Percentiles rank a stretch among this genome's conserved stretches.
These are phyloP conservation scores for Sonneratia caseolaris DNA, from an alignment of 345 rosid species.

Conservation along the genomic window DNA sequence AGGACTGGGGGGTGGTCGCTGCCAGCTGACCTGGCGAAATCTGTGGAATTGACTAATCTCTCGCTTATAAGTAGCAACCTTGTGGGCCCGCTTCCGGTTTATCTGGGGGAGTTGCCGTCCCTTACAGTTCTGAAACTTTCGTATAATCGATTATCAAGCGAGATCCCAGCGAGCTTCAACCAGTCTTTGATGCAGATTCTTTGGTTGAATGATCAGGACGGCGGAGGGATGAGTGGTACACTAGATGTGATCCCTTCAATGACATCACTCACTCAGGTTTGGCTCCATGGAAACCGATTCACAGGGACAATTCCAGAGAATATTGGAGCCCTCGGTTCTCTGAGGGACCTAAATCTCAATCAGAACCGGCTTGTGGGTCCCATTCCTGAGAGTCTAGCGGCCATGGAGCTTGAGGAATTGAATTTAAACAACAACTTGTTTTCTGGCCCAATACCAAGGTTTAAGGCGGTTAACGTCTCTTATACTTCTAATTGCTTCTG, in stretches of 20 bases:
- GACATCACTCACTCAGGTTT: conserved; percentile 29
- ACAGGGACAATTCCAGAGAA: conserved; percentile 30
- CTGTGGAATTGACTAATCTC: conserved; percentile 27
- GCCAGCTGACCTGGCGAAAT: conserved; percentile 25
- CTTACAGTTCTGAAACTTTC: conserved; percentile 27
- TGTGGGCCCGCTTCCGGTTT: conserved; percentile 35
- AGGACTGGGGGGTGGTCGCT: conserved; percentile 34
- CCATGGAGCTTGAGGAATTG: conserved; percentile 28
- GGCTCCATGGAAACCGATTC: conserved; percentile 50
- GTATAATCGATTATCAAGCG: conserved; percentile 32
- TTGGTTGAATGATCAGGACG: conserved; percentile 40
- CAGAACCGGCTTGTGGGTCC: conserved; percentile 31
- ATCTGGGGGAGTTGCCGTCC: conserved; percentile 26
- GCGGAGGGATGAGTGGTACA: conserved; percentile 26
- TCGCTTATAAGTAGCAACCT: conserved; percentile 29
- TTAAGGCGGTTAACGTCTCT: conserved; percentile 32
- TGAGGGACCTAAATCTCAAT: conserved; percentile 39
- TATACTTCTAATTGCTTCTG: conserved; percentile 36
- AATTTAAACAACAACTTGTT: conserved; percentile 34
- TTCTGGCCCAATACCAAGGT: conserved; percentile 36
- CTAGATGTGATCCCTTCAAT: conserved; percentile 32
- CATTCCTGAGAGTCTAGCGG: conserved; percentile 40
- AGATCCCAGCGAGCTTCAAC: conserved; percentile 29
- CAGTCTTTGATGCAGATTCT: conserved; percentile 28
- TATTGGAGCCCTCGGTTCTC: conserved; percentile 25